Evolutionary conservation across 805 yeast genomes (phyloP).

Genomic region (Ogataea degrootiae): DNA sequence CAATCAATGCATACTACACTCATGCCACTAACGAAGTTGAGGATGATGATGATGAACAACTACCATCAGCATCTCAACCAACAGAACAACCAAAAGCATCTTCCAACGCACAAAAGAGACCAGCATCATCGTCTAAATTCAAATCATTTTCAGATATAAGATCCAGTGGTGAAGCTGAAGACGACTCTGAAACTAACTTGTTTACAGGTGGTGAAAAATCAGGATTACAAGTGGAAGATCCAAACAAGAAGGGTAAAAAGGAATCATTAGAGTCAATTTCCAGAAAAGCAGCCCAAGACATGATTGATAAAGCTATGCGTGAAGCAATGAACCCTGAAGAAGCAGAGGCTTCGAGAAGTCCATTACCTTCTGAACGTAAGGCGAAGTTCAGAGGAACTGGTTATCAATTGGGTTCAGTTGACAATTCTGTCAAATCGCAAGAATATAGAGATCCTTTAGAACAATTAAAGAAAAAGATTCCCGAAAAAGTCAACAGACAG

Average conservation of each 20-base stretch:
- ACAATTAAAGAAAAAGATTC: slow-evolving; percentile 8
- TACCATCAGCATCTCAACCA: not conserved
- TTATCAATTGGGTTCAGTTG: slow-evolving; percentile 46
- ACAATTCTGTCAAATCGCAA: slow-evolving; percentile 30
- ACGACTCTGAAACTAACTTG: slow-evolving; percentile 33
- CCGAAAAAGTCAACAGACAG: slow-evolving; percentile 62
- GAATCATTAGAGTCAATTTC: slow-evolving; percentile 32
- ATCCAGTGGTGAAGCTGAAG: slow-evolving; percentile 27
- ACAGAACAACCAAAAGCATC: not conserved
- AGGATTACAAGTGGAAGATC: slow-evolving; percentile 75
- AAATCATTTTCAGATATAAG: slow-evolving; percentile 31
- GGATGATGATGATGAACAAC: not conserved
- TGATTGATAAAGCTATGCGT: slow-evolving; percentile 64
- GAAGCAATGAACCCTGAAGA: slow-evolving; percentile 47
- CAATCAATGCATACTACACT: slow-evolving; percentile 25
- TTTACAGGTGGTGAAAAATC: slow-evolving; percentile 69
- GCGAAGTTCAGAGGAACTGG: slow-evolving; percentile 46
- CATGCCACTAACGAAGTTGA: slow-evolving; percentile 6
- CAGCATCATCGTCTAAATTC: slow-evolving; percentile 13
- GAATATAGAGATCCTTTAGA: slow-evolving; percentile 29
- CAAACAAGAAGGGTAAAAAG: slow-evolving; percentile 33
- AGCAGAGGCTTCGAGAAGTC: slow-evolving; percentile 16
- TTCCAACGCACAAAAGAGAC: not conserved
- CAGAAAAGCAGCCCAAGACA: slow-evolving; percentile 37
- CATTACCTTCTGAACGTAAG: slow-evolving; percentile 21